Conservation (phyloP, 1,284 basidiomycete species). For the Boletellus sp. region DNA sequence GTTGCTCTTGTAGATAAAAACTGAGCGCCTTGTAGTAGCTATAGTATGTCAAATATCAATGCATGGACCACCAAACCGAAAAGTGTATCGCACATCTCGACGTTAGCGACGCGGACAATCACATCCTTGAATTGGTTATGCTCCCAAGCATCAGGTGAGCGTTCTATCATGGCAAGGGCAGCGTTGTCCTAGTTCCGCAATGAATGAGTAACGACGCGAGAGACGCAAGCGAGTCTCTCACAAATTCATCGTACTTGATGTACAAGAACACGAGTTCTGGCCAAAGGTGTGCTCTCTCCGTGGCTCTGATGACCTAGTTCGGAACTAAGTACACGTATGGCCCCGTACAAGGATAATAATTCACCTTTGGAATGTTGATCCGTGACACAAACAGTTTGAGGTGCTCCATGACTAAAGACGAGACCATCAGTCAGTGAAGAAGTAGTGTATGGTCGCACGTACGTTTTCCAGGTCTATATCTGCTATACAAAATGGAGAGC, state of each 20-base stretch:
- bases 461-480: constrained; percentile 94
- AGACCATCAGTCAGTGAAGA: constrained; percentile 2
- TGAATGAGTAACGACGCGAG: not conserved
- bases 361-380: constrained; percentile 86
- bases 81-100: constrained; percentile 76
- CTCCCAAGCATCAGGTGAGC: constrained; percentile 95
- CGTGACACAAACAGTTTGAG: constrained; percentile 96
- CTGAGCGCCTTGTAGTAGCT: constrained; percentile 87
- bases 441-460: constrained; percentile 32
- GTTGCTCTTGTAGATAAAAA: constrained; percentile 92
- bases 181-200: constrained; percentile 74
- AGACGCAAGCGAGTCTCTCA: constrained; percentile 37
- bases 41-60: constrained; percentile 3
- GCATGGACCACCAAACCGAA: not conserved
- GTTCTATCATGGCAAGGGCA: constrained; percentile 97
- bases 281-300: constrained; percentile 97
- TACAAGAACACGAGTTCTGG: constrained; percentile 98
- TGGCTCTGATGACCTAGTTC: constrained; percentile 82
- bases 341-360: not conserved
- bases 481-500: constrained; percentile 91
- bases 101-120: constrained; percentile 91
- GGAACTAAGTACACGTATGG: constrained; percentile 13
- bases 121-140: constrained; percentile 99
- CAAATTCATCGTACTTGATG: constrained; percentile 95
- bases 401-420: constrained; percentile 89